These are phyloP conservation scores for Malassezia brasiliensis DNA, from an alignment of 1,284 basidiomycete genomes.

Conservation along the genomic window DNA sequence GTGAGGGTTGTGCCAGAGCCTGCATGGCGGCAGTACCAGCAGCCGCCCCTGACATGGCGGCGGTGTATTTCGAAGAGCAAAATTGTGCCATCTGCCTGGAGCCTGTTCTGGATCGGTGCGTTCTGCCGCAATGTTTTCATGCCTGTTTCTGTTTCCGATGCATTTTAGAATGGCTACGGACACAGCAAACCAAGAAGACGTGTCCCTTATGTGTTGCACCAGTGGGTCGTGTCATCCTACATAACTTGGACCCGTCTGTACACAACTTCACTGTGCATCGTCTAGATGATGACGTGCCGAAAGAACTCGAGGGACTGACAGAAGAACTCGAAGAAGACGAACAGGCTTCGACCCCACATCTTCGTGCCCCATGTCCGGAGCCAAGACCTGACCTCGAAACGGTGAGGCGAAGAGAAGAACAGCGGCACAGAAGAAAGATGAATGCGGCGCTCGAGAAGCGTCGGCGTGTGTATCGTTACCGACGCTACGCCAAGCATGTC, in stretches of 20 bases:
- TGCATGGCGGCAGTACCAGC: background rate
- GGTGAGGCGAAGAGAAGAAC: slow-evolving; percentile 6
- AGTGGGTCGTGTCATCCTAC: slow-evolving; percentile 5
- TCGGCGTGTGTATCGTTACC: slow-evolving; percentile 6
- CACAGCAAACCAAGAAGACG: slow-evolving; percentile 1
- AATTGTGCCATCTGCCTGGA: slow-evolving; percentile 16
- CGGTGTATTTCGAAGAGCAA: slow-evolving; percentile 1
- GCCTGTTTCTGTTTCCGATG: slow-evolving; percentile 16
- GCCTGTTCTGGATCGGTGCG: slow-evolving; percentile 5
- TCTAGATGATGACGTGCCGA: background rate
- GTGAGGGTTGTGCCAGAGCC: too few species aligned
- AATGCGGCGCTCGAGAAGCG: background rate
- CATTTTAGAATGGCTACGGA: slow-evolving; percentile 8
- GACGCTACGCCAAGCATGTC: slow-evolving; percentile 15
- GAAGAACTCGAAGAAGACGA: too few species aligned
- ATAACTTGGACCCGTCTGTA: slow-evolving; percentile 5
- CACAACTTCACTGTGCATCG: background rate
- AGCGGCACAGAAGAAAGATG: background rate
- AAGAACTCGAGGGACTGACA: background rate
- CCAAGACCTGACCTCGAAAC: background rate
- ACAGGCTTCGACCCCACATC: too few species aligned
- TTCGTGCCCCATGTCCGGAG: too few species aligned
- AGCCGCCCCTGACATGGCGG: background rate
- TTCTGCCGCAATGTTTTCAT: slow-evolving; percentile 15
- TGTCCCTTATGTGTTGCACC: slow-evolving; percentile 15